These are phyloP conservation scores for Paramyrothecium roridum DNA, from an alignment of 2,329 filamentous ascomycete genomes.

Conservation along the genomic window DNA sequence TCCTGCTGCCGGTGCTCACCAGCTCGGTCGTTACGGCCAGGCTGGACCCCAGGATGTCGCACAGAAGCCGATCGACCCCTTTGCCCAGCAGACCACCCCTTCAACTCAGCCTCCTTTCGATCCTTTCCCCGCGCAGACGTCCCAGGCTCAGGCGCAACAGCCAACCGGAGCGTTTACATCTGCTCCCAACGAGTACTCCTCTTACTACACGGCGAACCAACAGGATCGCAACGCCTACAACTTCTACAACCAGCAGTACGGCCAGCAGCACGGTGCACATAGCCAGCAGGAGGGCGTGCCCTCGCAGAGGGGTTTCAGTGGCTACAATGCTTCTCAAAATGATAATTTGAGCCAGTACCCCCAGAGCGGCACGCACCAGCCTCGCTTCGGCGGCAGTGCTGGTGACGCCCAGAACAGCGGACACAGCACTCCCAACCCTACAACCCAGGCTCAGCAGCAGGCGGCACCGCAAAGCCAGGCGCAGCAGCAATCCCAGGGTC, in stretches of 20 bases:
- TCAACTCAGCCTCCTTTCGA: slow-evolving; percentile 57
- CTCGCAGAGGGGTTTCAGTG: slow-evolving; percentile 70
- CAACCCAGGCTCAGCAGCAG: slow-evolving; percentile 49
- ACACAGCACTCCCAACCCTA: slow-evolving; percentile 85
- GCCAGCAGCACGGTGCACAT: slow-evolving; percentile 54
- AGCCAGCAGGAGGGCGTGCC: slow-evolving; percentile 71
- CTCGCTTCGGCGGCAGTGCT: slow-evolving; percentile 54
- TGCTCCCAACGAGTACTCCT: slow-evolving; percentile 74
- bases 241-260: slow-evolving; percentile 67
- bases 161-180: slow-evolving; percentile 68
- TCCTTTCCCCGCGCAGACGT: slow-evolving; percentile 54
- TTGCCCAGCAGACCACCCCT: slow-evolving; percentile 67
- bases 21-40: slow-evolving; percentile 70
- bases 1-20: slow-evolving; percentile 56
- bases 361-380: slow-evolving; percentile 61
- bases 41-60: slow-evolving; percentile 56
- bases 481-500: slow-evolving; percentile 35
- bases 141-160: slow-evolving; percentile 56
- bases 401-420: slow-evolving; percentile 80
- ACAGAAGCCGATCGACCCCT: slow-evolving; percentile 86
- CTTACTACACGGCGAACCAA: slow-evolving; percentile 78
- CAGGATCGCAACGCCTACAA: slow-evolving; percentile 74
- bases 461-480: slow-evolving; percentile 45
- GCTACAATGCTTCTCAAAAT: slow-evolving; percentile 65
- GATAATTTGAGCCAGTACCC: slow-evolving; percentile 68